Base-by-base conservation (phyloP, 225 moss, liverwort and hornwort genomes). In the Anthoceros angustus region DNA sequence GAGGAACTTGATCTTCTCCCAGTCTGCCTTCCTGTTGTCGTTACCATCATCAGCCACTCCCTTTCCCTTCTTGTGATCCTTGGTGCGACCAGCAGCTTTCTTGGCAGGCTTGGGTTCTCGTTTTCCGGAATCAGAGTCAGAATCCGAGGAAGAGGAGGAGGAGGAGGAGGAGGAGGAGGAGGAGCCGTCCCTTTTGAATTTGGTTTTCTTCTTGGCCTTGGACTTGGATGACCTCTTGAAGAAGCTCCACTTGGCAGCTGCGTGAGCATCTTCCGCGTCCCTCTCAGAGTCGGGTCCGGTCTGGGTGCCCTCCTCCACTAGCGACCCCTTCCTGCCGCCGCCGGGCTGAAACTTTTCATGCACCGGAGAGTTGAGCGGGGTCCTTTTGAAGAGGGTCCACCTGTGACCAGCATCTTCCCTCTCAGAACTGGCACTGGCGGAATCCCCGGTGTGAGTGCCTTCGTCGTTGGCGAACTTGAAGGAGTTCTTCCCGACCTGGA, bases 121-220 rank as follows among this genome's bases (percentile, higher is more conserved):
- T 5, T 8, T 16, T 5, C 20, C 49, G 20, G 7, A 14, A 50
- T 50, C 49, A 14, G 49, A 50, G 20, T 50, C 49, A 50, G 49
- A 50, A 5, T 50, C 49, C 49, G 49, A 50, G 49, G 49, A 50
- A 50, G 49, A 50, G 49, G 49, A 50, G 49, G 49, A n/a, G n/a
- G n/a, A n/a, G n/a, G n/a, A n/a, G n/a, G n/a, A 50, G 8, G 49
- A 50, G 10, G 49, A 50, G 49, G 49, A 50, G 14, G 49, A 50
- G 16, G 14, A 3, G 49, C 8, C 49, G 10, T 16, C 49, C 49
- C 20, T 50, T 11, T 50, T 50, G 16, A 3, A 14, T 20, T 50
- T 50, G 49, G 49, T 16, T 11, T 50, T 50, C 49, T 50, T 50
- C 10, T 50, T 50, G 7, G 49, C 5, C 49, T 50, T 50, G 49